These are phyloP conservation scores for Eutypa lata DNA, from an alignment of 2,329 filamentous ascomycete genomes.

Conservation along the genomic window DNA sequence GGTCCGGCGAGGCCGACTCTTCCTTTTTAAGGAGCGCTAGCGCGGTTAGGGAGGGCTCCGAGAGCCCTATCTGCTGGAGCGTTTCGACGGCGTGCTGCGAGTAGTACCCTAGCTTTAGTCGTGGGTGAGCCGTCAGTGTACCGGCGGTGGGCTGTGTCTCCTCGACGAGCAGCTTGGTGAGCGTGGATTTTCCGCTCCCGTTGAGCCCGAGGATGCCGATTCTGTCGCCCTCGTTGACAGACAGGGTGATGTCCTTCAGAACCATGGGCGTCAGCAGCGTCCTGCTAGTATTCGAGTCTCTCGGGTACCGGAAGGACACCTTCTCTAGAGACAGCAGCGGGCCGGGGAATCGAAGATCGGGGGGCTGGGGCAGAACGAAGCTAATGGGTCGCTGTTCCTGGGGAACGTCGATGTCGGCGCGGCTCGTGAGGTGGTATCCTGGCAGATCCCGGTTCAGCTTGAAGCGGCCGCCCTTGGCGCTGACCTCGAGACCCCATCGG, in stretches of 20 bases:
- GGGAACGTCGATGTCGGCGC: constrained; percentile 71
- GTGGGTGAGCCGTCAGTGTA: constrained; percentile 62
- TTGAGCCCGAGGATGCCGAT: constrained; percentile 77
- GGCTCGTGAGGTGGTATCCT: constrained; percentile 56
- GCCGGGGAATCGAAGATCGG: constrained; percentile 71
- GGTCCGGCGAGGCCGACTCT: constrained; percentile 34
- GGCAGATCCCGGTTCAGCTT: constrained; percentile 73
- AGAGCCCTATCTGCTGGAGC: constrained; percentile 53
- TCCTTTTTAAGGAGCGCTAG: constrained; percentile 60
- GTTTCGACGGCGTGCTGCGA: constrained; percentile 75
- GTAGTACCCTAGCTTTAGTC: constrained; percentile 71
- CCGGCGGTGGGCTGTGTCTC: constrained; percentile 58
- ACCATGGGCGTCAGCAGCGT: constrained; percentile 39
- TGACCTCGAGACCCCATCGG: constrained; percentile 73
- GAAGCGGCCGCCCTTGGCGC: constrained; percentile 68
- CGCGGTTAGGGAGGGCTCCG: constrained; percentile 56
- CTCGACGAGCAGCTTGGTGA: constrained; percentile 68
- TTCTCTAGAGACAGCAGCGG: constrained; percentile 70
- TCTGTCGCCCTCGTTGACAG: constrained; percentile 69
- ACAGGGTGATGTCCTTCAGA: constrained; percentile 63
- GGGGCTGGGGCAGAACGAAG: constrained; percentile 58
- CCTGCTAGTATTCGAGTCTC: constrained; percentile 7
- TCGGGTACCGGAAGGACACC: constrained; percentile 61
- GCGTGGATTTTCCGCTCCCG: constrained; percentile 77
- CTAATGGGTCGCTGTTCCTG: constrained; percentile 57